Conservation (phyloP, 2,329 filamentous ascomycete genomes). For the Pseudocercospora ulei region DNA sequence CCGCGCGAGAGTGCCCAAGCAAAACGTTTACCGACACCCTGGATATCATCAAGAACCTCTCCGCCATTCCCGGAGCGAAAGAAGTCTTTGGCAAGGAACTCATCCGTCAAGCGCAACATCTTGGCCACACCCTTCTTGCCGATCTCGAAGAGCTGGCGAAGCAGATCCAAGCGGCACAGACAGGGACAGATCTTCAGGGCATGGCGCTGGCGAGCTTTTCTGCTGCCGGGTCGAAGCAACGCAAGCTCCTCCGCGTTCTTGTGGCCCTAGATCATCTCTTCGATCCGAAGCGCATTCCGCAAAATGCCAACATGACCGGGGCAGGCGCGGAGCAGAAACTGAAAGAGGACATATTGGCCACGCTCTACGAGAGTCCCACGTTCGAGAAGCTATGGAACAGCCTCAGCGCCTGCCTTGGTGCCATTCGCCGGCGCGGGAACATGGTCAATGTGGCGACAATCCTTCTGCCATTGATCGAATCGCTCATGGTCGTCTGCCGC, state of each 20-base stretch:
- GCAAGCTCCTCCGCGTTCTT: slow-evolving; percentile 82
- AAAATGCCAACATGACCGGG: slow-evolving; percentile 11
- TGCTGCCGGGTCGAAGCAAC: slow-evolving; percentile 88
- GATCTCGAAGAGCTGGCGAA: slow-evolving; percentile 77
- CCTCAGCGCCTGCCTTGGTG: slow-evolving; percentile 75
- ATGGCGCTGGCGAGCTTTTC: slow-evolving; percentile 92
- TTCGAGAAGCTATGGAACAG: slow-evolving; percentile 89
- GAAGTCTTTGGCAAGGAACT: slow-evolving; percentile 87
- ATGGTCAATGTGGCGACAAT: slow-evolving; percentile 98
- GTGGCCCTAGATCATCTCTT: slow-evolving; percentile 95
- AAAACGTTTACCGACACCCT: slow-evolving; percentile 98
- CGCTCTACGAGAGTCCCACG: slow-evolving; percentile 79
- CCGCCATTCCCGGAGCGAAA: slow-evolving; percentile 81
- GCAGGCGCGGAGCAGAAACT: slow-evolving; percentile 47
- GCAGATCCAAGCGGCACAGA: slow-evolving; percentile 76
- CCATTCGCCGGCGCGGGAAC: slow-evolving; percentile 82
- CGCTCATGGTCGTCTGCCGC: slow-evolving; percentile 98
- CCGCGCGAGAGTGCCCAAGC: slow-evolving; percentile 88
- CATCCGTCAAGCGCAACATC: slow-evolving; percentile 69
- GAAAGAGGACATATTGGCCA: slow-evolving; percentile 76
- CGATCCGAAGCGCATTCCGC: slow-evolving; percentile 55
- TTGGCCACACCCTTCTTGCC: slow-evolving; percentile 73
- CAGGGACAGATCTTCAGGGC: slow-evolving; percentile 89
- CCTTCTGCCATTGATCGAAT: slow-evolving; percentile 84
- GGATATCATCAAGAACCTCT: slow-evolving; percentile 97